Base-by-base conservation (phyloP, 2,329 filamentous ascomycete genomes). In the Hypomyces perniciosus region DNA sequence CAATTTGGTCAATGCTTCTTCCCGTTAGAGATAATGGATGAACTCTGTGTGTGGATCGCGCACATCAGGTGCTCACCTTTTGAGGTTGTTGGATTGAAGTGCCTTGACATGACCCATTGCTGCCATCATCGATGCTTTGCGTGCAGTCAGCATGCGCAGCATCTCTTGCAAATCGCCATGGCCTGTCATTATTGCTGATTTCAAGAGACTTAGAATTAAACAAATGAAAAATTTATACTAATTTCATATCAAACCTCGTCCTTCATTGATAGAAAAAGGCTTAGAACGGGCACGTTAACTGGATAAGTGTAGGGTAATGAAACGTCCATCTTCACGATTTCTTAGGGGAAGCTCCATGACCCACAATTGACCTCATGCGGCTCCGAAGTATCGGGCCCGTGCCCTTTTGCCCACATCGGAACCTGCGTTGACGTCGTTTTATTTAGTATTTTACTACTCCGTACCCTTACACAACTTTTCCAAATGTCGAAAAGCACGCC, bases 121-220 rank as follows among this genome's bases (percentile, higher is more conserved):
- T 48, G 75, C 74, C 64, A 83, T 71, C 68, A 84, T 80, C 4
- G 80, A 70, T 47, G 81, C 67, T 60, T 80, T 83, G 48, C 79
- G 77, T 43, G 75, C 72, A 4, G 78, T 84, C 57, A 84, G 68
- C 49, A 84, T 71, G 43, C 80, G 79, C 48, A 84, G 70, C 12
- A 84, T 73, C 60, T 82, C 80, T 58, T 84, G 79, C 26, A 84
- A 65, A 56, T 84, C 80, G 53, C 79, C 73, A 55, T 81, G 78
- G 1, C 75, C 71, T 6, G 77, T 72, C 79, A 82, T 81, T 33
- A n/a, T 42, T 35, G 35, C 13, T 9, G 9, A n/a, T 43, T 27
- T 10, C 48, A 27, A 41, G n/a, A 33, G 10, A 35, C 26, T 26
- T 12, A 20, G 20, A 13, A 41, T n/a, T 3, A 41, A 26, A 41